A percentile compares a stretch with the other conserved stretches of the same genome.
These are phyloP conservation scores for Verticillium isaacii DNA, from an alignment of 2,329 filamentous ascomycete genomes.

Conservation along the genomic window DNA sequence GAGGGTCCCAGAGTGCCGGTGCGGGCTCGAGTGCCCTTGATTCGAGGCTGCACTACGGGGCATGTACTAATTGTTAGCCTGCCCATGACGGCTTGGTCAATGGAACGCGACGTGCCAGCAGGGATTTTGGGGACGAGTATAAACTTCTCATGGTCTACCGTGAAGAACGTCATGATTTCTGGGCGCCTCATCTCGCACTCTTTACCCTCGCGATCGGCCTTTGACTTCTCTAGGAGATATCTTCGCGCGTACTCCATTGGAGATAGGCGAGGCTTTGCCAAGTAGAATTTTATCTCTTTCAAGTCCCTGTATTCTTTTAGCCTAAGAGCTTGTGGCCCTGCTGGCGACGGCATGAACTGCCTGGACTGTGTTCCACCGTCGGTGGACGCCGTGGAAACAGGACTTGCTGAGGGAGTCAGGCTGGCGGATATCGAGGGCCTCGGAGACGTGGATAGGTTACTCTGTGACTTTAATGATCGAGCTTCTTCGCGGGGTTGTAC, in stretches of 20 bases:
- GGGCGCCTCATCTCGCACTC: constrained; percentile 24
- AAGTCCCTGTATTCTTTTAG: neutral
- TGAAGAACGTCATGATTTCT: constrained; percentile 26
- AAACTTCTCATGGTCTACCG: constrained; percentile 25
- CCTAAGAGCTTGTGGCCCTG: neutral
- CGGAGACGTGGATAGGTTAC: neutral
- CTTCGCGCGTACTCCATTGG: constrained; percentile 34
- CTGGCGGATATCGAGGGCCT: neutral
- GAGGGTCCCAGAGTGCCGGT: neutral
- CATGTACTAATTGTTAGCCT: neutral
- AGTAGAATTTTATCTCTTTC: neutral
- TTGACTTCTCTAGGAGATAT: constrained; percentile 27
- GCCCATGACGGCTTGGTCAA: neutral
- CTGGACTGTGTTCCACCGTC: neutral
- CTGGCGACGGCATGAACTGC: neutral
- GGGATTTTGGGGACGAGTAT: constrained; percentile 30
- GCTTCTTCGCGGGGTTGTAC: neutral
- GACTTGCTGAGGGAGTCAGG: neutral
- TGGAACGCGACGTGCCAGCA: neutral
- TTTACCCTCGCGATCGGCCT: constrained; percentile 18
- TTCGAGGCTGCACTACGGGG: neutral
- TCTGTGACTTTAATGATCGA: neutral
- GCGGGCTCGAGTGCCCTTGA: neutral
- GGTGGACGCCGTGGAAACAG: neutral
- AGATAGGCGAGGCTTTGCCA: constrained; percentile 26